phyloP scores from a whole-genome alignment of 768 basidiomycete species.

The Hemileccinum impolitum region DNA sequence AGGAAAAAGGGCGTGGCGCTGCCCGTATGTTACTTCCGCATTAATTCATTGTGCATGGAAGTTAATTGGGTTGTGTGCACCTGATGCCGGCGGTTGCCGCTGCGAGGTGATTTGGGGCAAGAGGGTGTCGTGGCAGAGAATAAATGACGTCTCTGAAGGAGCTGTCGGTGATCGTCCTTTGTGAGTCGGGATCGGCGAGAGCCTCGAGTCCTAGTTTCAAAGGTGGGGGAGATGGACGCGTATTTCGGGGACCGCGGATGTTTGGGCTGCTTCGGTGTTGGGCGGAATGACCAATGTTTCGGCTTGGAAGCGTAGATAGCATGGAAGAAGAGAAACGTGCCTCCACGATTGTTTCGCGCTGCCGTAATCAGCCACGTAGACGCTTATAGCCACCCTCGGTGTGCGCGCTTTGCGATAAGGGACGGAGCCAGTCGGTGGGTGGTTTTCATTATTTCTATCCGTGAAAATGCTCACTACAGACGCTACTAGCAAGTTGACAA shows the following conservation, averaged over 20 bases:
- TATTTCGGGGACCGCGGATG: constrained; percentile 6
- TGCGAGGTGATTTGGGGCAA: constrained; percentile 19
- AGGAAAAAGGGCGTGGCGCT: constrained; percentile 9
- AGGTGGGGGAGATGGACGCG: background rate
- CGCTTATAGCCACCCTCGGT: background rate
- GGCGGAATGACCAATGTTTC: background rate
- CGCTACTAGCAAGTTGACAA: too few species aligned
- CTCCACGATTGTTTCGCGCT: background rate
- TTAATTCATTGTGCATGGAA: background rate
- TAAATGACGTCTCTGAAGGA: constrained; percentile 13
- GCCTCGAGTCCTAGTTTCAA: background rate
- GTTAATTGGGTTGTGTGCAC: background rate
- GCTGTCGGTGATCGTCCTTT: background rate
- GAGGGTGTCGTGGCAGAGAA: constrained; percentile 1
- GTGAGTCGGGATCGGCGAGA: background rate
- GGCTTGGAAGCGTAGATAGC: constrained; percentile 7
- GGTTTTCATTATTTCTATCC: too few species aligned
- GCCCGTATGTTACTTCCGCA: background rate
- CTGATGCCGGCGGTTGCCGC: background rate
- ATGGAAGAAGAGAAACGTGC: constrained; percentile 14
- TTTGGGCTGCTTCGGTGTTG: background rate
- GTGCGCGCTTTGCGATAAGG: constrained; percentile 11
- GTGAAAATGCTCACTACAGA: too few species aligned
- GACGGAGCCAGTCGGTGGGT: background rate
- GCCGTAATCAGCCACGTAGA: constrained; percentile 9